Evolutionary conservation across 2,329 filamentous ascomycete species (phyloP).

Genomic region (Ilyonectria robusta): DNA sequence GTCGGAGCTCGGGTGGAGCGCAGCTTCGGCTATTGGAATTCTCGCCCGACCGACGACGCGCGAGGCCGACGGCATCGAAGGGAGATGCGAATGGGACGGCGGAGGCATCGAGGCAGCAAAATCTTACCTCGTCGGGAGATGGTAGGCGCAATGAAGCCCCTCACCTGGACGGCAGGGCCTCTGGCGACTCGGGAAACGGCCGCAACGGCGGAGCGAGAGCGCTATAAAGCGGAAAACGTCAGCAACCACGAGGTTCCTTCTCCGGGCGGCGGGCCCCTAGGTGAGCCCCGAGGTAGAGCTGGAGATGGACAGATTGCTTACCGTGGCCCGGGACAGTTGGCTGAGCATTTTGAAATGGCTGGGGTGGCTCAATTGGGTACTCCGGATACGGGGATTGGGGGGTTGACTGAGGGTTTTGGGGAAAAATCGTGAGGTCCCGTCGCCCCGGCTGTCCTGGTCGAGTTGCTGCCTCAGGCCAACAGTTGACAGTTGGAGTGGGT

Average conservation of each 20-base stretch:
- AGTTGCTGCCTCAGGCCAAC: slow-evolving; percentile 47
- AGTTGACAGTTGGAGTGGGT: background rate
- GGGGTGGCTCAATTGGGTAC: slow-evolving; percentile 64
- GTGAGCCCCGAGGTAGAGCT: slow-evolving; percentile 7
- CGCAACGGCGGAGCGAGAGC: slow-evolving; percentile 66
- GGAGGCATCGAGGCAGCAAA: slow-evolving; percentile 21
- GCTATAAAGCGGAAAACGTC: slow-evolving; percentile 55
- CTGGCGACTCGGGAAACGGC: slow-evolving; percentile 62
- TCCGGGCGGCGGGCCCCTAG: background rate
- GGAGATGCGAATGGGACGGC: background rate
- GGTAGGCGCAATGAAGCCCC: slow-evolving; percentile 73
- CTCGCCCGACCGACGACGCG: slow-evolving; percentile 37
- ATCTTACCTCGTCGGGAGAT: slow-evolving; percentile 74
- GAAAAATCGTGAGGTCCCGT: slow-evolving; percentile 59
- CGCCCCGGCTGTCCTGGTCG: slow-evolving; percentile 36
- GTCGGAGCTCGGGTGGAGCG: slow-evolving; percentile 47
- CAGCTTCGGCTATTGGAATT: slow-evolving; percentile 46
- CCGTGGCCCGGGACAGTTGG: slow-evolving; percentile 69
- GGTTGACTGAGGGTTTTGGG: slow-evolving; percentile 60
- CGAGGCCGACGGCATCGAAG: slow-evolving; percentile 6
- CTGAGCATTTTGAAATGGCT: slow-evolving; percentile 67
- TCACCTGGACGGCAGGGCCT: slow-evolving; percentile 61
- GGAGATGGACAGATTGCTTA: slow-evolving; percentile 55
- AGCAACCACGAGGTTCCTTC: slow-evolving; percentile 1
- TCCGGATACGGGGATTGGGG: slow-evolving; percentile 51